A percentile compares a stretch with the other conserved stretches of the same genome.
Conservation (phyloP, 2,329 filamentous ascomycete genomes). For the Monosporascus sp. region DNA sequence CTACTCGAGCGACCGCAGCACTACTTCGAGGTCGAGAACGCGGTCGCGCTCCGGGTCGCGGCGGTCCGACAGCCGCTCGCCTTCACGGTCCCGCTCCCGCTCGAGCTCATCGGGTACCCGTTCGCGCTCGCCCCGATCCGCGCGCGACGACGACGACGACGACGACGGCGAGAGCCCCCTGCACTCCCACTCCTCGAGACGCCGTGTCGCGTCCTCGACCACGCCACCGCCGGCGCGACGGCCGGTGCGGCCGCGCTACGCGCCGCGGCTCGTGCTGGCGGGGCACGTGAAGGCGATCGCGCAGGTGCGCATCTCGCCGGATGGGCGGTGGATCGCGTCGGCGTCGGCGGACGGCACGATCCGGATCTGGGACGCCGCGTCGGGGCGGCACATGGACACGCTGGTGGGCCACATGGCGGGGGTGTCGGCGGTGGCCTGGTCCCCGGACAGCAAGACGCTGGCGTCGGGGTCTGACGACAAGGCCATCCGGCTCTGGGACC, state of each 20-base stretch:
- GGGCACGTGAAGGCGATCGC: slow-evolving; percentile 78
- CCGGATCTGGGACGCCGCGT: slow-evolving; percentile 81
- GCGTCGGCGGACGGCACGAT: slow-evolving; percentile 85
- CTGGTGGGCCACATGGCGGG: slow-evolving; percentile 91
- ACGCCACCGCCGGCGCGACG: slow-evolving; percentile 32
- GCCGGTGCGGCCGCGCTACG: slow-evolving; percentile 60
- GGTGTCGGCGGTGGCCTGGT: slow-evolving; percentile 90
- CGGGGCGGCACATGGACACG: slow-evolving; percentile 76
- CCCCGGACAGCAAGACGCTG: slow-evolving; percentile 78
- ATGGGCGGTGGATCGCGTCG: slow-evolving; percentile 84
- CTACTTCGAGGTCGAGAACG: slow-evolving; percentile 13
- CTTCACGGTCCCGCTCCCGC: slow-evolving; percentile 8
- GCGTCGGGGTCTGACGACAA: slow-evolving; percentile 96
- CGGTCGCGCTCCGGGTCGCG: slow-evolving; percentile 11
- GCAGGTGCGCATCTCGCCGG: slow-evolving; percentile 83
- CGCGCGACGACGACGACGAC: slow-evolving; percentile 7
- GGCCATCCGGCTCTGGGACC: slow-evolving; percentile 87
- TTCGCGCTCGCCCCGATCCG: slow-evolving; percentile 12
- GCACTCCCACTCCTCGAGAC: neutral
- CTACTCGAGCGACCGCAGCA: slow-evolving; percentile 24
- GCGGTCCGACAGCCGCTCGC: slow-evolving; percentile 9
- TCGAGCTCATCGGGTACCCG: slow-evolving; percentile 11
- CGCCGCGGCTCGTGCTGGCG: slow-evolving; percentile 61
- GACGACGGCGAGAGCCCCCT: slow-evolving; percentile 2
- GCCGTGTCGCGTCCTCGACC: neutral